phyloP scores from a whole-genome alignment of 495 filamentous ascomycete genomes.

The Achaetomiella virescens region DNA sequence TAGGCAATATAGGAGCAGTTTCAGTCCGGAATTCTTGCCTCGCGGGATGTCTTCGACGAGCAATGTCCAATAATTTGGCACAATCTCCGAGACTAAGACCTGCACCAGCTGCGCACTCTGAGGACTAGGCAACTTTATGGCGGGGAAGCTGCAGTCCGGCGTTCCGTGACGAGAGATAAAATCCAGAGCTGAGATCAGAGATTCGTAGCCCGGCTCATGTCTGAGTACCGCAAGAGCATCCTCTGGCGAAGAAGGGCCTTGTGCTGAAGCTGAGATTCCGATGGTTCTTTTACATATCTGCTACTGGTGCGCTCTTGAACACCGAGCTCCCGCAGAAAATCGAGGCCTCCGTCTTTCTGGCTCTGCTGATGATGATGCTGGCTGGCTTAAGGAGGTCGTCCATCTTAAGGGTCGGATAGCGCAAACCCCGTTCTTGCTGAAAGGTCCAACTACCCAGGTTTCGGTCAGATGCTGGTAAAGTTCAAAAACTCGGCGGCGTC shows the following conservation, averaged over 20 bases:
- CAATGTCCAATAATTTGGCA: slow-evolving; percentile 72
- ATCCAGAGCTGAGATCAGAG: slow-evolving; percentile 46
- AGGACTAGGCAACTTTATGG: slow-evolving; percentile 58
- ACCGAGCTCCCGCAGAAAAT: slow-evolving; percentile 17
- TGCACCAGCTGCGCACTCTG: slow-evolving; percentile 64
- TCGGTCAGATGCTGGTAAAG: no score
- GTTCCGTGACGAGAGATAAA: slow-evolving; percentile 43
- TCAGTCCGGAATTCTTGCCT: slow-evolving; percentile 21
- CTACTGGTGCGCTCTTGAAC: not conserved
- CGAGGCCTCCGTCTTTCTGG: slow-evolving; percentile 1
- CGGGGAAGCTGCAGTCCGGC: slow-evolving; percentile 37
- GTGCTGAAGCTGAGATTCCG: slow-evolving; percentile 10
- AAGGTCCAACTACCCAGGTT: not conserved
- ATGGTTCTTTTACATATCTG: slow-evolving; percentile 18
- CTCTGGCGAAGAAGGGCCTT: slow-evolving; percentile 38
- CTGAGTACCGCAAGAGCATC: slow-evolving; percentile 59
- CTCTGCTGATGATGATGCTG: slow-evolving; percentile 26
- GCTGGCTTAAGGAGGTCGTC: slow-evolving; percentile 46
- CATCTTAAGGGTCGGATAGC: slow-evolving; percentile 29
- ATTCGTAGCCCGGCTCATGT: slow-evolving; percentile 55
- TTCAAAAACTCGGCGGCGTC: no score
- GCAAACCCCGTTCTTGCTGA: not conserved
- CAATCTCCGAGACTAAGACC: slow-evolving; percentile 58
- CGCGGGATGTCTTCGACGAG: slow-evolving; percentile 41
- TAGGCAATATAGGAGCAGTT: slow-evolving; percentile 58